A percentile compares a stretch with the other conserved stretches of the same genome.
Conservation (phyloP, 192 early-diverging fungal species). For the Geranomyces variabilis region DNA sequence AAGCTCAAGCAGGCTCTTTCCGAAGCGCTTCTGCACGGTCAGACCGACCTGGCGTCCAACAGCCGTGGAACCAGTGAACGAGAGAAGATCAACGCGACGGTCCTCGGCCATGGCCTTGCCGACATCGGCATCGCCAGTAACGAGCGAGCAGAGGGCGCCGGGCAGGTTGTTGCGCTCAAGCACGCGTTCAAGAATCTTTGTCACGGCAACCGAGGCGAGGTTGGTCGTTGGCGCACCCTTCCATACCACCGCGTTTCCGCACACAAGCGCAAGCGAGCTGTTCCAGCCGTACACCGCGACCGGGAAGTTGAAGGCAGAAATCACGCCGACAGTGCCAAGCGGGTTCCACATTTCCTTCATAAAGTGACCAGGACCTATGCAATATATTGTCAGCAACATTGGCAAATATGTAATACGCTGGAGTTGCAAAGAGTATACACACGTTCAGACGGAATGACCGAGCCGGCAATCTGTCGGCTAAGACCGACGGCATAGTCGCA, state of each 20-base stretch:
- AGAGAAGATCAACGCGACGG: constrained; percentile 74
- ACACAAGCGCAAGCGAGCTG: constrained; percentile 82
- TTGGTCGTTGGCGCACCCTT: constrained; percentile 65
- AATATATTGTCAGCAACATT: background rate
- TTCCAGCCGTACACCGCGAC: constrained; percentile 94
- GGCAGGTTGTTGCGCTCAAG: constrained; percentile 80
- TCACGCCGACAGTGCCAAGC: constrained; percentile 87
- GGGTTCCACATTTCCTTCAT: constrained; percentile 98
- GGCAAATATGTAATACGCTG: background rate
- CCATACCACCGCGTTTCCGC: constrained; percentile 92
- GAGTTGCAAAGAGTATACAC: background rate
- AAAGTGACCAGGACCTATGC: constrained; percentile 76
- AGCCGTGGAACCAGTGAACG: constrained; percentile 90
- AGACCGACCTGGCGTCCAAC: constrained; percentile 72
- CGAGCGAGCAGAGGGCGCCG: constrained; percentile 80
- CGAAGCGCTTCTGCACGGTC: constrained; percentile 83
- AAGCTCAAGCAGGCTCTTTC: constrained; percentile 83
- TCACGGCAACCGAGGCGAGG: constrained; percentile 84
- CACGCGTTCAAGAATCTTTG: constrained; percentile 81
- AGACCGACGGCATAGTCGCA: constrained; percentile 90
- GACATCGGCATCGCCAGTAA: constrained; percentile 82
- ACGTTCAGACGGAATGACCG: constrained; percentile 84
- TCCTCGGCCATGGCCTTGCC: constrained; percentile 76
- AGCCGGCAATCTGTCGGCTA: constrained; percentile 76
- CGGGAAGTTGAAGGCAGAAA: constrained; percentile 96